Percentiles rank a stretch among this genome's conserved stretches.
Conservation (phyloP, 495 filamentous ascomycete species). For the Aspergillus cavernicola region DNA sequence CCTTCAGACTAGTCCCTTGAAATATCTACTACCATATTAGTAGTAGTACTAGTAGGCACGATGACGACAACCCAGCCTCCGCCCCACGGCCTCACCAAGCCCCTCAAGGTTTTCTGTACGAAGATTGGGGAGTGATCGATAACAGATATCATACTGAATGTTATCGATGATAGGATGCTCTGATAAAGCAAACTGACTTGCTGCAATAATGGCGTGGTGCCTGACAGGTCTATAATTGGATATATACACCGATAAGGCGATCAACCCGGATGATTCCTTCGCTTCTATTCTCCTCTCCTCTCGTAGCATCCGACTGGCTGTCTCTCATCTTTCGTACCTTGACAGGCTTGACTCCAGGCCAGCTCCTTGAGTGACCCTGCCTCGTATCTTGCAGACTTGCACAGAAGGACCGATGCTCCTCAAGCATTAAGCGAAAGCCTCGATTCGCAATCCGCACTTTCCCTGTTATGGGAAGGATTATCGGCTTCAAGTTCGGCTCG, state of each 20-base stretch:
- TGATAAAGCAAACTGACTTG: not conserved
- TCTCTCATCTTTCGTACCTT: not conserved
- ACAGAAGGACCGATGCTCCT: not conserved
- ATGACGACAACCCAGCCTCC: conserved; percentile 5
- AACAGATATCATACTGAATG: not conserved
- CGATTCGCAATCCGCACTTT: not conserved
- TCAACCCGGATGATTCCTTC: not conserved
- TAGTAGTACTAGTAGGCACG: no score
- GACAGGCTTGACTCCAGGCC: no score
- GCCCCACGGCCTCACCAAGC: conserved; percentile 1
- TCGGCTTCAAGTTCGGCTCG: not conserved
- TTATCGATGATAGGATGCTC: not conserved
- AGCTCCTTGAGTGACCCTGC: no score
- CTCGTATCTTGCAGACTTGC: not conserved
- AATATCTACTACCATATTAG: no score
- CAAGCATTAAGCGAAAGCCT: not conserved
- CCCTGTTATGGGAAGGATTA: not conserved
- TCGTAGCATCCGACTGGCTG: not conserved
- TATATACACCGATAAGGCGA: conserved; percentile 6
- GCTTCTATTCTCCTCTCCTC: no score
- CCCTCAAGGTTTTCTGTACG: not conserved
- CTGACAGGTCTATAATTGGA: conserved; percentile 13
- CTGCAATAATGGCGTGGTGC: conserved; percentile 4
- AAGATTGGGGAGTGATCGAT: no score
- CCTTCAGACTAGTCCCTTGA: not conserved